These are phyloP conservation scores for Starmera pachycereana DNA, from an alignment of 805 yeast genomes.

Conservation along the genomic window DNA sequence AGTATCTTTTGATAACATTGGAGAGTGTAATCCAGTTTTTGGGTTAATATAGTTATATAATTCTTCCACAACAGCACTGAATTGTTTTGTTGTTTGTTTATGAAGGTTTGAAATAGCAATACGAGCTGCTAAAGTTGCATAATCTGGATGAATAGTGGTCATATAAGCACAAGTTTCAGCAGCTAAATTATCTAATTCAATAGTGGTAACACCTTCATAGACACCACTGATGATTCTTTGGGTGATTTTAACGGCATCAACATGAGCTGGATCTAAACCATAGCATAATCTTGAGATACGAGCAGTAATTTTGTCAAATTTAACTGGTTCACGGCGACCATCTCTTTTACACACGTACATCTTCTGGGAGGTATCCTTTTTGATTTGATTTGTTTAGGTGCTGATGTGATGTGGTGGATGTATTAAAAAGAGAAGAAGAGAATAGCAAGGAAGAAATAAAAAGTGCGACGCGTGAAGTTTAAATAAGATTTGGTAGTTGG, in stretches of 20 bases:
- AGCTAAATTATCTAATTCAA: slow-evolving; percentile 73
- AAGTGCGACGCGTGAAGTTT: slow-evolving; percentile 3
- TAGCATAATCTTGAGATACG: slow-evolving; percentile 88
- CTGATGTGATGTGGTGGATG: not conserved
- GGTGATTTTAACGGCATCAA: slow-evolving; percentile 92
- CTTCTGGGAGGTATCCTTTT: not conserved
- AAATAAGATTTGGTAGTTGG: not conserved
- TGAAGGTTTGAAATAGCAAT: slow-evolving; percentile 90
- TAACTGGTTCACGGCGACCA: slow-evolving; percentile 90
- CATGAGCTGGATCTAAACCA: slow-evolving; percentile 84
- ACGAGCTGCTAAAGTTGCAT: slow-evolving; percentile 90
- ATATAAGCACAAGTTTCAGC: slow-evolving; percentile 97
- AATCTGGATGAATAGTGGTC: slow-evolving; percentile 98
- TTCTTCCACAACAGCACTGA: slow-evolving; percentile 65
- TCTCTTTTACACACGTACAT: slow-evolving; percentile 90
- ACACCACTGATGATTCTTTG: slow-evolving; percentile 95
- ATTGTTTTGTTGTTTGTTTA: slow-evolving; percentile 85
- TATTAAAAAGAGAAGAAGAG: not conserved
- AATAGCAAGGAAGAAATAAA: not conserved
- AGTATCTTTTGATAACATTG: slow-evolving; percentile 56
- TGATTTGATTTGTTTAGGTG: not conserved
- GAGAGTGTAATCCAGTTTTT: slow-evolving; percentile 49
- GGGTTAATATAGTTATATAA: slow-evolving; percentile 77
- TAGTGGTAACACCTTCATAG: slow-evolving; percentile 92
- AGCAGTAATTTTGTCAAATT: slow-evolving; percentile 95